phyloP scores from a whole-genome alignment of 257 asterid species.

The Solanum raphanifolium region DNA sequence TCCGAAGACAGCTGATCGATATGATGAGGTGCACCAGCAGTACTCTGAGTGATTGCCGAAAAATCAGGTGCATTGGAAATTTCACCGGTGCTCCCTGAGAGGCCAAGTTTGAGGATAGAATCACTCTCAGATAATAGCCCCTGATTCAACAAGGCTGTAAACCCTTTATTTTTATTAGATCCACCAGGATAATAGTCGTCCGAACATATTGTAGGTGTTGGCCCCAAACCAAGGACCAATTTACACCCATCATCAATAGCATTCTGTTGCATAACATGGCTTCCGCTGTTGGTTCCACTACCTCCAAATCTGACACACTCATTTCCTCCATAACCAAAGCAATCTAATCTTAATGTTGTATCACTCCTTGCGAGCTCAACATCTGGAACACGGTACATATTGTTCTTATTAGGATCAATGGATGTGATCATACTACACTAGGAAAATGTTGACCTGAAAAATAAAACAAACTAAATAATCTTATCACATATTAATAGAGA shows the following conservation, averaged over 20 bases:
- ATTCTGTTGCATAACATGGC: conserved; percentile 16
- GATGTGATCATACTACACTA: conserved; percentile 5
- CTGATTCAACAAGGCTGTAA: conserved; percentile 11
- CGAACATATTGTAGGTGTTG: conserved; percentile 59
- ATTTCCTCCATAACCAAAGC: conserved; percentile 55
- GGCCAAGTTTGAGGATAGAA: conserved; percentile 57
- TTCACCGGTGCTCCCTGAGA: conserved; percentile 43
- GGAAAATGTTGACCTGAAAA: conserved; percentile 2
- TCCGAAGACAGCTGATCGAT: conserved; percentile 18
- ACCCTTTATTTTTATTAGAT: conserved; percentile 29
- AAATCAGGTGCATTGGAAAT: conserved; percentile 33
- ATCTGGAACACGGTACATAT: conserved; percentile 30
- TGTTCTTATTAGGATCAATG: conserved; percentile 21
- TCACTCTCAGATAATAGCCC: conserved; percentile 35
- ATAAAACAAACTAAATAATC: background rate
- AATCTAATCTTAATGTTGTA: conserved; percentile 61
- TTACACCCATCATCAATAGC: conserved; percentile 70
- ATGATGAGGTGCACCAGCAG: conserved; percentile 22
- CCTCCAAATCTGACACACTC: conserved; percentile 23
- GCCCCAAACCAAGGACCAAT: conserved; percentile 89
- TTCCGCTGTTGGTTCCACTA: conserved; percentile 16
- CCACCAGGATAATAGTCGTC: conserved; percentile 27
- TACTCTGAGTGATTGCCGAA: conserved; percentile 37
- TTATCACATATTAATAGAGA: conserved; percentile 15
- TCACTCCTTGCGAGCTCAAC: conserved; percentile 41